Conservation (phyloP, 495 filamentous ascomycete species). For the Tuber brumale region DNA sequence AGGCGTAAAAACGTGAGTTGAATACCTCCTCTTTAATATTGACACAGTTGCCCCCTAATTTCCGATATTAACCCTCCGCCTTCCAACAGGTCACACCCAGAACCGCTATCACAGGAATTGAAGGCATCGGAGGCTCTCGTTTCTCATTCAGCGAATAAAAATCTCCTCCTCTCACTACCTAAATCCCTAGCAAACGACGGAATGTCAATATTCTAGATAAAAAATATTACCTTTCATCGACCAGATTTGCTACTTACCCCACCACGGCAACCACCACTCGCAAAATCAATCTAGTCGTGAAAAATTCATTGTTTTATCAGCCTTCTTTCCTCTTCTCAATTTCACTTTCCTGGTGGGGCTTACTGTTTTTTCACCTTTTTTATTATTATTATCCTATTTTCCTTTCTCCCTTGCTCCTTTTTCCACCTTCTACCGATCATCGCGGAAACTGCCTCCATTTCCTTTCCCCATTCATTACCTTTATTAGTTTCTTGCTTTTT, state of each 20-base stretch:
- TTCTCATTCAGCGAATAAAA: constrained; percentile 34
- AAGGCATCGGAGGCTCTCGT: constrained; percentile 35
- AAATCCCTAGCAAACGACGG: not conserved
- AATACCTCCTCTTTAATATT: not conserved
- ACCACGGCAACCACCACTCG: not conserved
- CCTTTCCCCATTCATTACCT: not conserved
- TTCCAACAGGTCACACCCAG: constrained; percentile 36
- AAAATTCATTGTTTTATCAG: not conserved
- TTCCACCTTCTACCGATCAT: not conserved
- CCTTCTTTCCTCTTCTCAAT: not conserved
- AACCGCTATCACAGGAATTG: constrained; percentile 35
- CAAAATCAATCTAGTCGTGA: not conserved
- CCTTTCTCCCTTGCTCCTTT: not conserved
- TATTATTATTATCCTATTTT: not conserved
- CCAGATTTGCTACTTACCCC: not conserved
- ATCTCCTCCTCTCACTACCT: not conserved
- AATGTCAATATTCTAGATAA: not conserved
- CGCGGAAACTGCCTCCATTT: not conserved
- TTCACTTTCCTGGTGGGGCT: not conserved
- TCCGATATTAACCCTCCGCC: constrained; percentile 7
- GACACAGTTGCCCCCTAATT: not conserved
- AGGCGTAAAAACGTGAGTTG: constrained; percentile 71
- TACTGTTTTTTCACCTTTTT: not conserved
- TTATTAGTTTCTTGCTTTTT: not conserved
- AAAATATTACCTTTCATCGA: not conserved